Evolutionary conservation across 768 basidiomycete genomes (phyloP).

Genomic region (Lentinula raphanica): DNA sequence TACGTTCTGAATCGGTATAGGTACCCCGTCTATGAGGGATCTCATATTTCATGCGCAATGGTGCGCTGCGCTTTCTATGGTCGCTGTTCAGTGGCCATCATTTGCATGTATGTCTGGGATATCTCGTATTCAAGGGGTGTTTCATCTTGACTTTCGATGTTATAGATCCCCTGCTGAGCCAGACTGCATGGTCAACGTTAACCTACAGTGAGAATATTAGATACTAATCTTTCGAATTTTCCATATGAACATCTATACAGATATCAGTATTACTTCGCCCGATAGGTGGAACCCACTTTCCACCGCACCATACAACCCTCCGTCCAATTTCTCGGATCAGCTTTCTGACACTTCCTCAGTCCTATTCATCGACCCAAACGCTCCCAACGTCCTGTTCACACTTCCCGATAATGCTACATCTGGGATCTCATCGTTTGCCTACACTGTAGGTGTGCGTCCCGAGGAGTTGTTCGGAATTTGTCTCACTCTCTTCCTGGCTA

Average conservation of each 20-base stretch:
- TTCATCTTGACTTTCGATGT: neutral
- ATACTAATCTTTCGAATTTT: neutral
- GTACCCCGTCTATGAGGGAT: slow-evolving; percentile 89
- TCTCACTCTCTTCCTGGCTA: slow-evolving; percentile 75
- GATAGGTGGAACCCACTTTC: slow-evolving; percentile 68
- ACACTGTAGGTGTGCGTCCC: slow-evolving; percentile 75
- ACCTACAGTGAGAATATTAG: slow-evolving; percentile 45
- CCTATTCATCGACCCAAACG: slow-evolving; percentile 65
- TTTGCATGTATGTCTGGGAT: slow-evolving; percentile 70
- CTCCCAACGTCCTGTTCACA: slow-evolving; percentile 70
- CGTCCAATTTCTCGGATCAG: slow-evolving; percentile 69
- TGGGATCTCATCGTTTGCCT: slow-evolving; percentile 83
- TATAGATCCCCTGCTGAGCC: slow-evolving; percentile 83
- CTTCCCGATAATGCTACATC: slow-evolving; percentile 54
- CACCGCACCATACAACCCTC: slow-evolving; percentile 54
- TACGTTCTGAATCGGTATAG: slow-evolving; percentile 31
- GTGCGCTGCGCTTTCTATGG: slow-evolving; percentile 84
- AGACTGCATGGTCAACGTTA: slow-evolving; percentile 85
- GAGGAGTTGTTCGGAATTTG: slow-evolving; percentile 80
- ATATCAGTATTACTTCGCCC: slow-evolving; percentile 64
- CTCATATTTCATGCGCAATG: slow-evolving; percentile 92
- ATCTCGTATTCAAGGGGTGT: neutral
- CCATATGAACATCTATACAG: slow-evolving; percentile 44
- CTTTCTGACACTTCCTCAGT: slow-evolving; percentile 65
- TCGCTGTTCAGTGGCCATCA: slow-evolving; percentile 91